Evolutionary conservation across 169 alveolate genomes (phyloP), one percentile per base, ranked within the genome.

Genomic region (Cryptosporidium ryanae): DNA sequence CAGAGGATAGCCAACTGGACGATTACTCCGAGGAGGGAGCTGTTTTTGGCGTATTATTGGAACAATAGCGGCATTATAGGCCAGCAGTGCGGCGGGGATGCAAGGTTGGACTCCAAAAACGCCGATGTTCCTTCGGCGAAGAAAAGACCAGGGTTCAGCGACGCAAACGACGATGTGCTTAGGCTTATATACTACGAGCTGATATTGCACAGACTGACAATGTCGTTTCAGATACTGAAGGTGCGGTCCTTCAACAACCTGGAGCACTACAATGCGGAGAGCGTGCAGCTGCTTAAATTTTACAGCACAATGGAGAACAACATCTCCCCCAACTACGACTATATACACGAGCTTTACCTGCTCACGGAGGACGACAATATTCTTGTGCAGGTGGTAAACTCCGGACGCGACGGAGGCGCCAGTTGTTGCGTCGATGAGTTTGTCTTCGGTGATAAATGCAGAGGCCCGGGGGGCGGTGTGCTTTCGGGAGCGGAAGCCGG

Each of bases 1-100:
- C 84, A 55, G 21, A 76, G 61, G 27, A 61, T 57, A 59, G 21
- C 84, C 5, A 76, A 76, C 2, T 76, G 84, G 84, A 76, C 84
- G 10, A 54, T 76, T 21, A 76, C 84, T 29, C 84, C 84, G 3
- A 76, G 84, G 57, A 54, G 25, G 23, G 84, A 76, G 34, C 34
- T 76, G 21, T 76, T 76, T 76, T 38, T 54, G 18, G 84, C 71
- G 10, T 59, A 76, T 54, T 43, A n/a, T 76, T 76, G 84, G 84
- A 43, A 55, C 0, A 76, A 76, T 57, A 27, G 57, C 43, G 18
- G 13, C n/a, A 1, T 76, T 13, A 31, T 31, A 21, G 8, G 8
- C 8, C 46, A 38, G 46, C 1, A 6, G 46, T 38, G 8, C 8
- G 8, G 8, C 8, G 46, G 3, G 8, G 8, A 38, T 38, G 3